Percentiles rank a stretch among this genome's conserved stretches.
Conservation (phyloP, 352 stramenopile genomes). For the Lagenidium giganteum region DNA sequence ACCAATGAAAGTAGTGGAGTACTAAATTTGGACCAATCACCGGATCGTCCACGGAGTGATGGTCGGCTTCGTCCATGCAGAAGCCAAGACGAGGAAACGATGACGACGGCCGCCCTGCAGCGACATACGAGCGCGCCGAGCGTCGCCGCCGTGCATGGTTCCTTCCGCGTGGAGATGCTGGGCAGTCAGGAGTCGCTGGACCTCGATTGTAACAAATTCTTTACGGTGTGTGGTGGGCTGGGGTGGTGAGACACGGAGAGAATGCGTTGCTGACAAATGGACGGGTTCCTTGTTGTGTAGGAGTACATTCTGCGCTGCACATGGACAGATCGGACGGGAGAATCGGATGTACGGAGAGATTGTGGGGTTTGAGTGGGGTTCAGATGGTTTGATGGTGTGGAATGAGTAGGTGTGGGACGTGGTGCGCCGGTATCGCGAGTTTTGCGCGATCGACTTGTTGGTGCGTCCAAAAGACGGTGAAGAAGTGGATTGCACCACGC, state of each 20-base stretch:
- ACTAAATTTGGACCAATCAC: too few species aligned
- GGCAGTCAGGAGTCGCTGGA: slow-evolving; percentile 80
- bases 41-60: too few species aligned
- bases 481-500: too few species aligned
- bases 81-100: too few species aligned
- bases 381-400: slow-evolving; percentile 45
- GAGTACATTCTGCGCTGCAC: slow-evolving; percentile 83
- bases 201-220: slow-evolving; percentile 82
- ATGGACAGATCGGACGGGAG: slow-evolving; percentile 29
- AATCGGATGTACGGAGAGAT: slow-evolving; percentile 6
- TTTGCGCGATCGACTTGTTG: slow-evolving; percentile 82
- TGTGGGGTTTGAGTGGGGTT: neutral
- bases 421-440: slow-evolving; percentile 78
- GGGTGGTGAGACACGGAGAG: neutral
- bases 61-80: too few species aligned
- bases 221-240: slow-evolving; percentile 40
- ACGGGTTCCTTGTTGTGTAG: too few species aligned
- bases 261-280: too few species aligned
- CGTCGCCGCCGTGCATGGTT: too few species aligned
- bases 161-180: slow-evolving; percentile 70
- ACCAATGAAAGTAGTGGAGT: too few species aligned
- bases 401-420: slow-evolving; percentile 82
- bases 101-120: too few species aligned
- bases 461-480: slow-evolving; percentile 20
- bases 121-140: too few species aligned